Conservation (phyloP, 75 land plant species). For the Cupressus sempervirens region DNA sequence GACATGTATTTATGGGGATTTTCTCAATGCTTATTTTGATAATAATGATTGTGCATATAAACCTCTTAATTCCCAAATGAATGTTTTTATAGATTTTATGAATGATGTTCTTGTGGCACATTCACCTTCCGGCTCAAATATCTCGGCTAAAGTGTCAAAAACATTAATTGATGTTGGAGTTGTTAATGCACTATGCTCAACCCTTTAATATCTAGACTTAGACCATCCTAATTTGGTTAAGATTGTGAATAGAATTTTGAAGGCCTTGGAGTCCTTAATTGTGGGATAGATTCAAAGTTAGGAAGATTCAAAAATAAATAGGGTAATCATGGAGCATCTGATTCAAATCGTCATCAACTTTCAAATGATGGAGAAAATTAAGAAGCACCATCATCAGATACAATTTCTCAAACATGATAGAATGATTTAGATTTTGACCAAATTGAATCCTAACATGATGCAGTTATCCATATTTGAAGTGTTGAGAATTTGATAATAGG, state of each 20-base stretch:
- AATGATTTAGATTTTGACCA: slow-evolving; percentile 27
- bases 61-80: slow-evolving; percentile 49
- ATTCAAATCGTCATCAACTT: not conserved
- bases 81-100: slow-evolving; percentile 78
- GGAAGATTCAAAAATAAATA: slow-evolving; percentile 27
- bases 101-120: slow-evolving; percentile 85
- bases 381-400: slow-evolving; percentile 24
- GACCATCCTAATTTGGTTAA: slow-evolving; percentile 90
- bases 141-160: slow-evolving; percentile 87
- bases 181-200: slow-evolving; percentile 61
- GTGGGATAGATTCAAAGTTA: slow-evolving; percentile 55
- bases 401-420: slow-evolving; percentile 30
- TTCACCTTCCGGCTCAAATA: slow-evolving; percentile 79
- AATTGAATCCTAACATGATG: slow-evolving; percentile 30
- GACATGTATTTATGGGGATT: slow-evolving; percentile 73
- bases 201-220: slow-evolving; percentile 76
- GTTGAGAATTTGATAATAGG: slow-evolving; percentile 39
- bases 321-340: slow-evolving; percentile 4
- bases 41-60: slow-evolving; percentile 33
- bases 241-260: slow-evolving; percentile 69
- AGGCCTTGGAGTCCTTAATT: slow-evolving; percentile 79
- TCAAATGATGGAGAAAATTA: slow-evolving; percentile 17
- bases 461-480: slow-evolving; percentile 42
- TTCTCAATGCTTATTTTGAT: slow-evolving; percentile 43
- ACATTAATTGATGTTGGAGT: slow-evolving; percentile 90